These are phyloP conservation scores for Trichosanthes cucumerina DNA, from an alignment of 306 rosid species.

Conservation along the genomic window DNA sequence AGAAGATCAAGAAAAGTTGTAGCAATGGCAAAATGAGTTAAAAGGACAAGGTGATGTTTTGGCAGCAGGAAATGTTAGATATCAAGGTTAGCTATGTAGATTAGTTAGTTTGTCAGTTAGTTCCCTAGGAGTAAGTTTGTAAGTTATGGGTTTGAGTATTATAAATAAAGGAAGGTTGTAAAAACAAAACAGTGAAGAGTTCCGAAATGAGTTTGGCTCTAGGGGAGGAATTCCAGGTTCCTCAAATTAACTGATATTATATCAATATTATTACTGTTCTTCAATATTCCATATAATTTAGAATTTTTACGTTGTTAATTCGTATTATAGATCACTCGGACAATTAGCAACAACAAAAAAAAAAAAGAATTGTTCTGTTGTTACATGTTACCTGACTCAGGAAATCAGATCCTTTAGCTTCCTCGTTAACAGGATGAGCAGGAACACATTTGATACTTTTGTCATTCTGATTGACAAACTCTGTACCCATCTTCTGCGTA, in stretches of 20 bases:
- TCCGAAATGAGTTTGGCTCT: background rate
- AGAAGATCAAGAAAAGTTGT: background rate
- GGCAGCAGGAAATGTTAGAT: background rate
- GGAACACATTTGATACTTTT: slow-evolving; percentile 20
- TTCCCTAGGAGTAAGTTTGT: background rate
- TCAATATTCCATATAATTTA: background rate
- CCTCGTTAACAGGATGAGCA: slow-evolving; percentile 32
- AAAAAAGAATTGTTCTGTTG: background rate
- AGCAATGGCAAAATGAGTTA: background rate
- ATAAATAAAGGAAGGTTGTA: background rate
- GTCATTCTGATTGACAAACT: slow-evolving; percentile 25
- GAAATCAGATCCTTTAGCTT: slow-evolving; percentile 64
- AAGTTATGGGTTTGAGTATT: background rate
- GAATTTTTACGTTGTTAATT: background rate
- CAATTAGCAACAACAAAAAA: background rate
- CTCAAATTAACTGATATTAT: background rate
- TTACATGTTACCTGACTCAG: slow-evolving; percentile 56
- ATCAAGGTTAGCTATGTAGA: background rate
- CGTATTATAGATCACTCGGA: background rate
- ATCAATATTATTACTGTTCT: background rate
- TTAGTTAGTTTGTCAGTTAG: background rate
- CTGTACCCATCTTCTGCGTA: slow-evolving; percentile 18
- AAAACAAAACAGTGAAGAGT: background rate
- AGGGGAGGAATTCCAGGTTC: background rate
- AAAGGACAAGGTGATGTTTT: background rate